Evolutionary conservation across 2,329 filamentous ascomycete species (phyloP), one percentile per base, ranked within the genome.

Genomic region (Talaromyces sp.): DNA sequence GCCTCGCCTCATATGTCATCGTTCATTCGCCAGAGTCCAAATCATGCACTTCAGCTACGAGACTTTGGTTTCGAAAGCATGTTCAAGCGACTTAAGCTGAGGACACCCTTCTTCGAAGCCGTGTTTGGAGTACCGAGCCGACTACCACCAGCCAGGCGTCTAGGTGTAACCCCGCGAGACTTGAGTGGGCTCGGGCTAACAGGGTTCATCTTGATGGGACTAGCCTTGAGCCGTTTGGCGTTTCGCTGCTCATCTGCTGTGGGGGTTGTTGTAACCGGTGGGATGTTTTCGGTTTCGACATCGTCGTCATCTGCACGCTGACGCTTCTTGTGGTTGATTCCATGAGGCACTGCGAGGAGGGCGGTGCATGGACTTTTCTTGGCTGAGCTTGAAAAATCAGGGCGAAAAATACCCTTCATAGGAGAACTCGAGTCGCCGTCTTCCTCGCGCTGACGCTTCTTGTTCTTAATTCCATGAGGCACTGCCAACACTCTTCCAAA

Each of bases 41-140:
- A 55, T n/a, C 55, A 55, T 28, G 25, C 5, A 9, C 39, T 39
- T 66, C 66, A 76, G 62, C 67, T 61, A 30, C 75, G 75, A 44
- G 71, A 66, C 69, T 81, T 82, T 2, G 80, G 80, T 61, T 75
- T 75, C 17, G 78, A 71, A 36, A 82, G 72, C 74, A 80, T 75
- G 62, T 81, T 80, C 67, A 82, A 67, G 30, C 80, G 76, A 62
- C 77, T 79, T 66, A 80, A 67, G 59, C 75, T 81, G 57, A 81
- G 69, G 19, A 73, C 69, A 19, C 69, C 66, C 60, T 68, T 75
- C 55, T 70, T 62, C 39, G 66, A 70, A 19, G 69, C 67, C 53
- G 71, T 74, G 15, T 67, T 68, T 13, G 72, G 72, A 39, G 73
- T 73, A 19, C 69, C 66, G 4, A 66, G 62, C 33, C 72, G 71